Evolutionary conservation across 257 asterid genomes (phyloP), one percentile per base, ranked within the genome.

Genomic region (Penstemon newberryi): DNA sequence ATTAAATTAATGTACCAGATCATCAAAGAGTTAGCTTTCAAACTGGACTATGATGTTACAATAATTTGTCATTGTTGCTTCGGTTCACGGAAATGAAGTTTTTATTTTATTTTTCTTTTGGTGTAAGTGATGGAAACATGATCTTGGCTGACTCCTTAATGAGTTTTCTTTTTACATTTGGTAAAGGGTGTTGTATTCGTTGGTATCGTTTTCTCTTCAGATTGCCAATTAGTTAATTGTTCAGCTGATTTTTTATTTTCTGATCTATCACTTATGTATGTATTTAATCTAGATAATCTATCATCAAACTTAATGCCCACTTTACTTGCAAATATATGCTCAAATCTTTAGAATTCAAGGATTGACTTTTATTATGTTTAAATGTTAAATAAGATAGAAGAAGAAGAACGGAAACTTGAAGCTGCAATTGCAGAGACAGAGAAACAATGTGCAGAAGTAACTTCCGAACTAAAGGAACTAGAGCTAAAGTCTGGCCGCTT

Each of bases 381-480:
- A 41, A 63, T 77, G 59, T 58, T 70, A 56, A 76, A 57, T 55
- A 73, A 93, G 99, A 91, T 94, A 79, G 97, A 89, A 85, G 99
- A 91, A 76, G 99, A 89, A 77, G 99, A 94, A 75, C 77, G 88
- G 41, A 89, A 91, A 79, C 97, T 94, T 70, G 97, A 91, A 87
- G 95, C 99, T 56, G 97, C 95, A 60, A 94, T 94, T 78, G 79
- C 80, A 45, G 99, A 91, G 85, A 91, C 97, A 70, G 99, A 94
- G 83, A 91, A 87, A 81, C 96, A 88, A 77, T 84, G 91, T 68
- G 78, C 88, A 5, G 95, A 80, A 70, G 99, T 94, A 73, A 89
- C 87, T 60, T 78, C 87, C 56, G 93, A 94, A 80, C 75, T 94
- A 59, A 94, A 82, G 83, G 96, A 87, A 64, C 87, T 94, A 75